These are phyloP conservation scores for Coccomyxa sp. DNA, from an alignment of 139 green algal genomes.

Conservation along the genomic window DNA sequence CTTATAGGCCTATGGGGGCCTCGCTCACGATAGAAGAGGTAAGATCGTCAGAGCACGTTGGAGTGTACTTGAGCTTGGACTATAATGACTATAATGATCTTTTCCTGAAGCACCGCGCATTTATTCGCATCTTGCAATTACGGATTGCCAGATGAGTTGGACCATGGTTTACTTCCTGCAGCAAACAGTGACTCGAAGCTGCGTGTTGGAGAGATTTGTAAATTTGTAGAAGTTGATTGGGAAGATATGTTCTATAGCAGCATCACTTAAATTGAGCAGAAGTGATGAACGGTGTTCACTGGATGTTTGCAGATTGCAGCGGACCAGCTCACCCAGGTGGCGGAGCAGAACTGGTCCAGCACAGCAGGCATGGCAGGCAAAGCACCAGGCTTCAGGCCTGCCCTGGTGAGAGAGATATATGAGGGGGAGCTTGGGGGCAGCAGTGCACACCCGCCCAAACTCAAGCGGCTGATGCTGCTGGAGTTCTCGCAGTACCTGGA, in stretches of 20 bases:
- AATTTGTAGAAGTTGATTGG: too few relatives aligned
- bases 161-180: too few relatives aligned
- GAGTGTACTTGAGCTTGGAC: too few relatives aligned
- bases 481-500: slow-evolving; percentile 95
- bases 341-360: slow-evolving; percentile 43
- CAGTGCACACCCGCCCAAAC: slow-evolving; percentile 23
- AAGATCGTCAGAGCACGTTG: background rate
- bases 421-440: slow-evolving; percentile 52
- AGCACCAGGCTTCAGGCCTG: slow-evolving; percentile 45
- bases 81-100: too few relatives aligned
- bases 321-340: slow-evolving; percentile 47
- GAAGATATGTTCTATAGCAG: too few relatives aligned
- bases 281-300: too few relatives aligned
- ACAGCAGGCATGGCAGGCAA: slow-evolving; percentile 2
- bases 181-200: too few relatives aligned
- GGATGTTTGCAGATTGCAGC: slow-evolving; percentile 5
- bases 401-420: slow-evolving; percentile 64
- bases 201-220: too few relatives aligned
- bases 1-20: slow-evolving; percentile 23
- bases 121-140: too few relatives aligned
- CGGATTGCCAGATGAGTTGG: too few relatives aligned
- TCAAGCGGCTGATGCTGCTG: slow-evolving; percentile 61
- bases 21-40: slow-evolving; percentile 30
- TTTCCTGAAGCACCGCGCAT: too few relatives aligned
- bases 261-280: too few relatives aligned